Percentiles rank a stretch among this genome's conserved stretches.
Conservation (phyloP, 2,329 filamentous ascomycete genomes). For the Colletotrichum musae region DNA sequence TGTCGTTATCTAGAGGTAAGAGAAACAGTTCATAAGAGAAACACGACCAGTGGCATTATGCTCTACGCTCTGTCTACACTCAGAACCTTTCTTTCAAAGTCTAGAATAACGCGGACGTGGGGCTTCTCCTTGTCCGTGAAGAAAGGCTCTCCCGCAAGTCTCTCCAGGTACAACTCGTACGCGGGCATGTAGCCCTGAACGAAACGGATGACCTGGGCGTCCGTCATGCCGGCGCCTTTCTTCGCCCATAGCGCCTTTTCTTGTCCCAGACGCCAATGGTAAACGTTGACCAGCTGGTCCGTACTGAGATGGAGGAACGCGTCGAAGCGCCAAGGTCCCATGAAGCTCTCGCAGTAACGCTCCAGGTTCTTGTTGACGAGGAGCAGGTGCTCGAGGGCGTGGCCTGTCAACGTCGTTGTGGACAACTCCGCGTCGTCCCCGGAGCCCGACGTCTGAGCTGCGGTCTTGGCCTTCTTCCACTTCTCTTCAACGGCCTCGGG, state of each 20-base stretch:
- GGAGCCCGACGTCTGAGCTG: neutral
- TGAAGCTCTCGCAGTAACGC: slow-evolving; percentile 37
- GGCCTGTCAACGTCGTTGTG: slow-evolving; percentile 26
- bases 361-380: slow-evolving; percentile 36
- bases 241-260: slow-evolving; percentile 35
- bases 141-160: slow-evolving; percentile 17
- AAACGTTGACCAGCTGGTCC: slow-evolving; percentile 32
- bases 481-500: slow-evolving; percentile 17
- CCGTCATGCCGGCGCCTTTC: slow-evolving; percentile 38
- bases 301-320: slow-evolving; percentile 36
- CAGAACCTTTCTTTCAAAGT: slow-evolving; percentile 26
- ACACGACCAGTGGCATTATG: neutral
- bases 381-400: slow-evolving; percentile 25
- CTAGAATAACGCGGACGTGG: slow-evolving; percentile 32
- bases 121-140: slow-evolving; percentile 6
- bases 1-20: neutral
- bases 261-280: slow-evolving; percentile 37
- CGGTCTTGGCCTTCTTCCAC: slow-evolving; percentile 29
- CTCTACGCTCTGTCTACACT: slow-evolving; percentile 15
- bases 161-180: slow-evolving; percentile 37
- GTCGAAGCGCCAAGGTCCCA: slow-evolving; percentile 38
- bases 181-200: slow-evolving; percentile 40
- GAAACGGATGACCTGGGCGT: slow-evolving; percentile 34
- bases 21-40: neutral
- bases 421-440: slow-evolving; percentile 8